Base-by-base conservation (phyloP, 345 rosid genomes). In the Cardamine resedifolia region DNA sequence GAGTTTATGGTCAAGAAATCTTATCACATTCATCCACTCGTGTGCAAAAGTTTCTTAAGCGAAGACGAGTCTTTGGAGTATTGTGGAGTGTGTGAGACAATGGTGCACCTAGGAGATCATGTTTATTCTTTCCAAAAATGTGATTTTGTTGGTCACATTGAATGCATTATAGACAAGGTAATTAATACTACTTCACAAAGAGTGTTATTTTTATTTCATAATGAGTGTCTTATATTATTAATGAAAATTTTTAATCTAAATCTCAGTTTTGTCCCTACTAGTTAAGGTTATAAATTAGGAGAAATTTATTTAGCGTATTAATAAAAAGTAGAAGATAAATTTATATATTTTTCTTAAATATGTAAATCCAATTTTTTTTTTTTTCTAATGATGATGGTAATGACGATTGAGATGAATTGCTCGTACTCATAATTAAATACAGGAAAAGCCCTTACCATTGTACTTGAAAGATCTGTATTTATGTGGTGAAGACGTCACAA, bases 131-230 rank as follows among this genome's bases (percentile, higher is more conserved):
- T 78, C 10, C 2, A 58, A 33, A 49, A 36, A 50, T 64, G 76
- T 62, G 47, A 30, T 26, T 72, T 19, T 63, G 19, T 76, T 68
- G 59, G 75, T 30, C 80, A 77, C 33, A 64, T 77, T 6, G 56
- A 68, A 58, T 77, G 83, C 18, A 49, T 62, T 50, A 31, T 73
- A 7, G 28, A n/a, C 10, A 33, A 66, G 81, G 81, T 78, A 21
- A 48, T 19, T n/a, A n/a, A n/a, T n/a, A n/a, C n/a, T n/a, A n/a
- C n/a, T n/a, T n/a, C n/a, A n/a, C n/a, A n/a, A n/a, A n/a, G n/a
- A n/a, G n/a, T n/a, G n/a, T n/a, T n/a, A n/a, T n/a, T n/a, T n/a
- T n/a, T n/a, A n/a, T n/a, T n/a, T n/a, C n/a, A n/a, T n/a, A n/a
- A n/a, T n/a, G n/a, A n/a, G n/a, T n/a, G n/a, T n/a, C n/a, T n/a